Conservation (phyloP, 1,139 yeast genomes). For the Suhomyces panamericanus region DNA sequence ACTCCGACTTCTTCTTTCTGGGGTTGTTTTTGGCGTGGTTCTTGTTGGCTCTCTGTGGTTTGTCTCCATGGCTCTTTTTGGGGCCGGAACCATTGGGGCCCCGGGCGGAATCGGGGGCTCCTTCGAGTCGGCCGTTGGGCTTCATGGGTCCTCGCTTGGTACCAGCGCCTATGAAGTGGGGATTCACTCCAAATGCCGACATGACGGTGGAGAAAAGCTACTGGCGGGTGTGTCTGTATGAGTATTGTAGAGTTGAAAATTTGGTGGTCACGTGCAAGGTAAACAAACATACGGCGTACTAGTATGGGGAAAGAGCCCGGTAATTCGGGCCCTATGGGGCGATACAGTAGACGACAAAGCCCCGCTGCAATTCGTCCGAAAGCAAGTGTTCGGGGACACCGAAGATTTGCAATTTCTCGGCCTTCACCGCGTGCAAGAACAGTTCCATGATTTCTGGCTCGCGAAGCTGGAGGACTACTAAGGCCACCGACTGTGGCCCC, state of each 20-base stretch:
- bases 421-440: constrained; percentile 38
- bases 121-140: constrained; percentile 10
- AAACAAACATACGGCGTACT: neutral
- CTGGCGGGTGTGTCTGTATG: neutral
- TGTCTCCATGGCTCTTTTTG: constrained; percentile 7
- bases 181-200: constrained; percentile 13
- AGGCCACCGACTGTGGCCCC: constrained; percentile 33
- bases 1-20: constrained; percentile 6
- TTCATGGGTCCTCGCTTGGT: constrained; percentile 5
- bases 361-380: constrained; percentile 31
- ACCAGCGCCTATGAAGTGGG: constrained; percentile 8
- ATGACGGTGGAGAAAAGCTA: constrained; percentile 3
- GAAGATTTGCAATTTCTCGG: constrained; percentile 21
- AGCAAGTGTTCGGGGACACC: constrained; percentile 31
- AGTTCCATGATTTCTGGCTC: constrained; percentile 51
- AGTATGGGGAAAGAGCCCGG: neutral
- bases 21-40: constrained; percentile 1
- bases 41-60: neutral
- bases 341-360: constrained; percentile 48
- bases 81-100: constrained; percentile 14
- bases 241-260: constrained; percentile 5
- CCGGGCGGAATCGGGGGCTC: constrained; percentile 23
- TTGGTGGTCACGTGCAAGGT: constrained; percentile 6
- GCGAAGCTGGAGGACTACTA: constrained; percentile 58
- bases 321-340: neutral